A percentile compares a stretch with the other conserved stretches of the same genome.
These are phyloP conservation scores for Phyllostachys edulis DNA, from an alignment of 176 grass and related monocot species.

Conservation along the genomic window DNA sequence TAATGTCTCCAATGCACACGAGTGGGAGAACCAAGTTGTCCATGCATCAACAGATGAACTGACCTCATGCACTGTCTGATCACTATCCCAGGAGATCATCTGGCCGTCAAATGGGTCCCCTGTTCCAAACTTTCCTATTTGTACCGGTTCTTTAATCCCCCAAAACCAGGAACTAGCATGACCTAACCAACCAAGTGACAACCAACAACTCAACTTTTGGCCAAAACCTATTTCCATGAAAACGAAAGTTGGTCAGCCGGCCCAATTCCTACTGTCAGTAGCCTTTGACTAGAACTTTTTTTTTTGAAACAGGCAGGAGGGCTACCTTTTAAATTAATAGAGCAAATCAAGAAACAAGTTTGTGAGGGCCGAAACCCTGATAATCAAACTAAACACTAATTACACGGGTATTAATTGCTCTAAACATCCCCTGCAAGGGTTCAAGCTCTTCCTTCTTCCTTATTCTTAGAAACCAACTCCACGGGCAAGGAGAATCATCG, in stretches of 20 bases:
- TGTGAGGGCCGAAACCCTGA: too few species aligned
- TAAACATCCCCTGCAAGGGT: too few species aligned
- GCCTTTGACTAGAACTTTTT: not conserved
- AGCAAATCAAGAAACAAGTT: too few species aligned
- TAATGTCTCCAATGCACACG: constrained; percentile 29
- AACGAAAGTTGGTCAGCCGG: constrained; percentile 7
- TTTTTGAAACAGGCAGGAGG: too few species aligned
- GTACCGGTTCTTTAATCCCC: not conserved
- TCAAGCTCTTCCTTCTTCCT: too few species aligned
- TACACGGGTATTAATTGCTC: too few species aligned
- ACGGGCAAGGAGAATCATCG: too few species aligned
- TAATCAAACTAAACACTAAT: too few species aligned
- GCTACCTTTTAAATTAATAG: too few species aligned
- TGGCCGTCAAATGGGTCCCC: constrained; percentile 17
- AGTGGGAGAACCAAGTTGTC: not conserved
- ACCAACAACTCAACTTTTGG: constrained; percentile 12
- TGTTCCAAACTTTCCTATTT: not conserved
- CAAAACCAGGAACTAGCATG: constrained; percentile 37
- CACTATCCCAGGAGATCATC: constrained; percentile 8
- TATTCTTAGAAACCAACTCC: too few species aligned
- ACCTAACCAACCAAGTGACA: constrained; percentile 17
- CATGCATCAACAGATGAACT: not conserved
- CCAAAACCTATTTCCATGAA: not conserved
- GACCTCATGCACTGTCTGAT: too few species aligned
- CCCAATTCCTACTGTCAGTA: not conserved